A percentile compares a stretch with the other conserved stretches of the same genome.
These are phyloP conservation scores for Macrophomina tecta DNA, from an alignment of 2,329 filamentous ascomycete species.

Conservation along the genomic window DNA sequence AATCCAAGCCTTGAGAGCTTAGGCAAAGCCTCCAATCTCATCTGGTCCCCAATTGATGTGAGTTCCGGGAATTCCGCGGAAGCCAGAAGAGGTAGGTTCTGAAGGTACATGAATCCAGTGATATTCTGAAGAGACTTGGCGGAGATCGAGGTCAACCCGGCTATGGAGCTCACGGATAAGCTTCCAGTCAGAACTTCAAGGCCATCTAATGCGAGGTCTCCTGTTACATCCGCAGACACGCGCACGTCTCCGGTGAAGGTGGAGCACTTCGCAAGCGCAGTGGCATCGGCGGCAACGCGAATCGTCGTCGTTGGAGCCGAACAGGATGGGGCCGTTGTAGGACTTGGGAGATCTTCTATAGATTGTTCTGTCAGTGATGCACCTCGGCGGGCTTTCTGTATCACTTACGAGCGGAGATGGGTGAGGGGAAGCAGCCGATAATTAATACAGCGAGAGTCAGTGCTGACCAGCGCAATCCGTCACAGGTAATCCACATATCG, in stretches of 20 bases:
- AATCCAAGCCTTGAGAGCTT: background rate
- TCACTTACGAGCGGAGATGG: too few species aligned
- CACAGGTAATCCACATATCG: too few species aligned
- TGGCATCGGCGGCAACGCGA: background rate
- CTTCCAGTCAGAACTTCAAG: background rate
- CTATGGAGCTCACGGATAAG: background rate
- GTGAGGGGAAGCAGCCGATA: too few species aligned
- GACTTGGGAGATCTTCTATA: too few species aligned
- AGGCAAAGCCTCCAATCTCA: background rate
- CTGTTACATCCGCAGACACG: background rate
- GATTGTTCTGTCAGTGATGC: too few species aligned
- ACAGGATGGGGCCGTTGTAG: background rate
- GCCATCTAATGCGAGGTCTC: background rate
- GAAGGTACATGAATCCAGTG: background rate
- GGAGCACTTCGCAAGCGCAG: background rate
- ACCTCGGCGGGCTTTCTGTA: too few species aligned
- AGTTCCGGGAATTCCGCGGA: background rate
- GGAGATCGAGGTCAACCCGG: background rate
- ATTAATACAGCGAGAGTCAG: too few species aligned
- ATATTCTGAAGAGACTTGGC: background rate
- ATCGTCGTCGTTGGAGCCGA: background rate
- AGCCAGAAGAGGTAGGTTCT: background rate
- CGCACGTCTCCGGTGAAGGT: constrained; percentile 1
- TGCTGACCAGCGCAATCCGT: too few species aligned
- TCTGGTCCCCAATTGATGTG: background rate